Base-by-base conservation (phyloP, 2,329 filamentous ascomycete genomes). In the Cladobotryum protrusum region DNA sequence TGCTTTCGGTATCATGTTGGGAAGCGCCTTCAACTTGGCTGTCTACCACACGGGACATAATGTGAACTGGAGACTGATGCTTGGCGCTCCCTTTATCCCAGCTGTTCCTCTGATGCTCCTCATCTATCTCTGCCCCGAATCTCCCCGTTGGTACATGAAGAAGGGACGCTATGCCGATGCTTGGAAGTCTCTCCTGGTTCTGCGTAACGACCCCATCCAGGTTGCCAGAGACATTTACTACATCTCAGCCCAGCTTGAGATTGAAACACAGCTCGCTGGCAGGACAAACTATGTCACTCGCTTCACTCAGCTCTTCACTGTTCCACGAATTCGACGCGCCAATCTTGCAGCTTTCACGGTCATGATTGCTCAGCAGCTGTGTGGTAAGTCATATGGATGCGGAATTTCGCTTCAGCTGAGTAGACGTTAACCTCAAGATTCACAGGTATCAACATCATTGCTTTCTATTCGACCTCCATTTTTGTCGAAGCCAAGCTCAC, bases 311-410 rank as follows among this genome's bases (percentile, higher is more conserved):
- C 72, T 85, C 17, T 85, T 88, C 62, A 85, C 82, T 20, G 75
- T 88, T 47, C 82, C 85, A 1, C 77, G 85, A 50, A 72, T 87
- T 12, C 78, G 84, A 43, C 77, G 84, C 39, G 89, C 89, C 12
- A 90, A 82, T 14, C 74, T 86, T 43, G 89, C 88, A 11, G 86
- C 87, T 1, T 86, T 84, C 58, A 83, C 82, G 2, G 87, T 93
- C 61, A 95, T 95, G 88, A 81, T 86, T 63, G 82, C 82, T 3
- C 83, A 87, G 66, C 83, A 86, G 67, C 82, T 86, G 76, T 85
- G 82, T 58, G 77, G 64, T 19, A 68, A 19, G 45, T 48, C 61
- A 6, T 13, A n/a, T 20, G 14, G 19, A 8, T 17, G 8, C 13
- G 13, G 13, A 11, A 3, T 36, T n/a, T 32, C n/a, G 15, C 13